Conservation (phyloP, 106 monocot genomes). For the Dioscorea zingiberensis region DNA sequence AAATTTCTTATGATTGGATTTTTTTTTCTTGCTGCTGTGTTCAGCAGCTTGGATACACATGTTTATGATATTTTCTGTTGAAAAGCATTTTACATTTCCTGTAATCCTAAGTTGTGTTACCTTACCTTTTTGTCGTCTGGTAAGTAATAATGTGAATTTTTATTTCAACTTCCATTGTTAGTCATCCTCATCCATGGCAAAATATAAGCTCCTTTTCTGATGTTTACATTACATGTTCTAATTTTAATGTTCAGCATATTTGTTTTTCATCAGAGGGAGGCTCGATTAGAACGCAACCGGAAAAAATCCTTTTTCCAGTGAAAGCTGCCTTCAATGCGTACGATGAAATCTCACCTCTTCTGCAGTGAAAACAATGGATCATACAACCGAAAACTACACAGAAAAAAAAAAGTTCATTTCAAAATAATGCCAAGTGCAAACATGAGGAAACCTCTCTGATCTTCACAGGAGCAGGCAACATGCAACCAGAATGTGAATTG, state of each 20-base stretch:
- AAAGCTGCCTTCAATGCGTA: not conserved
- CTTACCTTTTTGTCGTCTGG: too few relatives aligned
- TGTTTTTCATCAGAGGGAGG: constrained; percentile 5
- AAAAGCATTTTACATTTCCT: not conserved
- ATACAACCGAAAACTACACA: not conserved
- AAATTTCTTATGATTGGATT: too few relatives aligned
- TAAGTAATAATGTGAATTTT: not conserved
- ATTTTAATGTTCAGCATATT: not conserved
- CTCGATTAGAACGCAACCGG: constrained; percentile 10
- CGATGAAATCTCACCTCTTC: too few relatives aligned
- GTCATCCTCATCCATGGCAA: not conserved
- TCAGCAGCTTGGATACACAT: too few relatives aligned
- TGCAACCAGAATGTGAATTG: too few relatives aligned
- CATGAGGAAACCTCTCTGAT: too few relatives aligned
- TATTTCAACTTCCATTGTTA: not conserved
- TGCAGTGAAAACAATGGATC: not conserved
- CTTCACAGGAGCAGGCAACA: too few relatives aligned
- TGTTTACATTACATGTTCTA: not conserved
- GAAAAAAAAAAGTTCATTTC: not conserved
- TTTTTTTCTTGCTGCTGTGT: too few relatives aligned
- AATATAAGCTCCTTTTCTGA: too few relatives aligned
- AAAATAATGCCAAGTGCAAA: too few relatives aligned
- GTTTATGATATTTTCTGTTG: too few relatives aligned
- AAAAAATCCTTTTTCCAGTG: constrained; percentile 2
- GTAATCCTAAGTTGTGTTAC: not conserved